These are phyloP conservation scores for Podospora pseudopauciseta DNA, from an alignment of 495 filamentous ascomycete species.

Conservation along the genomic window DNA sequence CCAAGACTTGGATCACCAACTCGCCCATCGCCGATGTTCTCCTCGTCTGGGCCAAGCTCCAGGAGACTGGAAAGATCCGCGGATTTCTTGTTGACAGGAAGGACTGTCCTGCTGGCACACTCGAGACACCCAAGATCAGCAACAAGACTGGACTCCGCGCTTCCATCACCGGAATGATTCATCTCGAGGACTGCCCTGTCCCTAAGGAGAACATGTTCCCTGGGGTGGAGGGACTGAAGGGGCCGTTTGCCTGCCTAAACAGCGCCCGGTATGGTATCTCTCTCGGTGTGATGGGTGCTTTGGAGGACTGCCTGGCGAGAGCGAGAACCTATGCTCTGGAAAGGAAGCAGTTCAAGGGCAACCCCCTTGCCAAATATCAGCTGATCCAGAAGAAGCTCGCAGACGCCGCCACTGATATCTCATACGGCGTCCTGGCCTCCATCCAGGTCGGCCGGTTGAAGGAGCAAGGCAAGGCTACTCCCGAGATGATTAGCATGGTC, in stretches of 20 bases:
- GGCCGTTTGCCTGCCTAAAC: conserved; percentile 92
- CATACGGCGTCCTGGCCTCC: conserved; percentile 81
- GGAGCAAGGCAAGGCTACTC: conserved; percentile 79
- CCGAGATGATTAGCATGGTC: conserved; percentile 98
- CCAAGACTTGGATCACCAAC: conserved; percentile 99
- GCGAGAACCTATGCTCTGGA: conserved; percentile 85
- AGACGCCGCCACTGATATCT: conserved; percentile 85
- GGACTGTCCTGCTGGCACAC: conserved; percentile 76
- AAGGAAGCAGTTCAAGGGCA: conserved; percentile 93
- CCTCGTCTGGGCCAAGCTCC: conserved; percentile 90
- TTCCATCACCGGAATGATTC: conserved; percentile 96
- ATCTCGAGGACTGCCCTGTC: conserved; percentile 84
- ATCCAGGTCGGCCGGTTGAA: conserved; percentile 90
- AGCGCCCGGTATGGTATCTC: conserved; percentile 90
- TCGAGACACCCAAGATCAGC: conserved; percentile 90
- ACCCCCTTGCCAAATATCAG: conserved; percentile 94
- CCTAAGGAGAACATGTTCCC: conserved; percentile 93
- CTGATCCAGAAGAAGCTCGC: conserved; percentile 98
- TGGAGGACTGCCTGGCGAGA: conserved; percentile 83
- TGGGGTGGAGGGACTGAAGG: conserved; percentile 77
- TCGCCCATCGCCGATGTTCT: conserved; percentile 89
- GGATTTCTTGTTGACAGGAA: conserved; percentile 85
- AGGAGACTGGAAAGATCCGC: conserved; percentile 88
- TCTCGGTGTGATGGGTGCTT: conserved; percentile 85
- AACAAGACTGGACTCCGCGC: conserved; percentile 93